Evolutionary conservation across 805 yeast genomes (phyloP), one percentile per base, ranked within the genome.

Genomic region (Ogataea methylovora): DNA sequence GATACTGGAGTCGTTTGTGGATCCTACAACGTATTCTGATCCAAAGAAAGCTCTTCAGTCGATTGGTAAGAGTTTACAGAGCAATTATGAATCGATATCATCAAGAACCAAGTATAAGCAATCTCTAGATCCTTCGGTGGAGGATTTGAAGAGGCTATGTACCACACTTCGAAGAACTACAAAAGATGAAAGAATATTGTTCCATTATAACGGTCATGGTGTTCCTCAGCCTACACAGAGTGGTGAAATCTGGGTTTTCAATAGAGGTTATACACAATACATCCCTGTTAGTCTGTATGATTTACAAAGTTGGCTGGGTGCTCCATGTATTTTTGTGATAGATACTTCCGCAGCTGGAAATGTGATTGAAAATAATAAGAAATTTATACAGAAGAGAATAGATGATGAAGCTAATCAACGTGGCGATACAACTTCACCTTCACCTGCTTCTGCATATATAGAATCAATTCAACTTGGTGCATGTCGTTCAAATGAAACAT

Each of bases 191-290:
- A 69, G 98, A 39, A 83, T 90, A 8, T 56, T 92, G 35, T 90
- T 92, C 56, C 97, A 92, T 55, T 92, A 92, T 56, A 92, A 92
- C 48, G 98, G 98, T 6, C 98, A 92, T 53, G 98, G 98, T 17
- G 98, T 92, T 2, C 98, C 98, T 0, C 86, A 86, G 48, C 97
- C 98, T 0, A 92, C 98, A 0, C 78, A 86, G 24, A 76, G 88
- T 30, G 98, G 98, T 17, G 98, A 92, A 52, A 85, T 92, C 19
- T 92, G 98, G 98, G 97, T 92, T 9, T 92, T 92, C 63, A 92
- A 92, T 57, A 67, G 97, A 45, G 95, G 95, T 2, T 92, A 88
- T 55, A 92, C 98, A 1, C 98, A 92, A 60, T 92, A 92, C 55
- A 92, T 92, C 38, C 98, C 98, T 1, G 92, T 92, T 2, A 84